phyloP scores from a whole-genome alignment of 352 stramenopile genomes.

The Stramenopiles sp. region DNA sequence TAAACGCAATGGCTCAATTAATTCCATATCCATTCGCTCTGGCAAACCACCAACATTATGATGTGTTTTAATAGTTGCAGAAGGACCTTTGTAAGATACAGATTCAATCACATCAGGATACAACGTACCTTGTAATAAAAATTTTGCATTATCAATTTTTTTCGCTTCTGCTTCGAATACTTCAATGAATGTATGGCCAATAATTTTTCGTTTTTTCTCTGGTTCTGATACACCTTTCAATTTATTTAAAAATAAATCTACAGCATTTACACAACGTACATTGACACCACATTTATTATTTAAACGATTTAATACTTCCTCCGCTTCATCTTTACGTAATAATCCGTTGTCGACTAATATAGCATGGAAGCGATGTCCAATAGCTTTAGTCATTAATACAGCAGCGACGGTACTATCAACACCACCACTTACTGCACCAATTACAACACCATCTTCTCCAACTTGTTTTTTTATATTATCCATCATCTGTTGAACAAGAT shows the following conservation, averaged over 20 bases:
- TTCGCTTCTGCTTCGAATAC: slow-evolving; percentile 79
- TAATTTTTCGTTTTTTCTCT: slow-evolving; percentile 95
- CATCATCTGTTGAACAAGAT: slow-evolving; percentile 69
- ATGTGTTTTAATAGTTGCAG: slow-evolving; percentile 97
- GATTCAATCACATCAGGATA: slow-evolving; percentile 99
- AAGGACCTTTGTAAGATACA: slow-evolving; percentile 93
- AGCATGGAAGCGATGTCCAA: slow-evolving; percentile 89
- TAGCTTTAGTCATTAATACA: slow-evolving; percentile 84
- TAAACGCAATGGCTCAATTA: slow-evolving; percentile 95
- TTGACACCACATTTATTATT: slow-evolving; percentile 79
- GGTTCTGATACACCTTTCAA: slow-evolving; percentile 84
- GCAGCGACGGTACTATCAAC: slow-evolving; percentile 96
- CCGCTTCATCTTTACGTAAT: slow-evolving; percentile 81
- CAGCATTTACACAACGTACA: slow-evolving; percentile 84
- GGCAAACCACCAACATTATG: slow-evolving; percentile 96
- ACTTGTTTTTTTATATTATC: slow-evolving; percentile 28
- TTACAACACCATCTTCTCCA: slow-evolving; percentile 81
- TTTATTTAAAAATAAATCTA: slow-evolving; percentile 76
- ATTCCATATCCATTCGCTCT: slow-evolving; percentile 90
- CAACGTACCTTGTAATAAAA: slow-evolving; percentile 90
- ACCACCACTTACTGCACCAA: slow-evolving; percentile 89
- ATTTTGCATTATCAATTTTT: slow-evolving; percentile 56
- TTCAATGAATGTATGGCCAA: slow-evolving; percentile 96
- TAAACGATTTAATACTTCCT: slow-evolving; percentile 50
- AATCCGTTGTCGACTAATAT: slow-evolving; percentile 98